These are phyloP conservation scores for Oryza glumipatula DNA, from an alignment of 176 grass and related monocot genomes.

Conservation along the genomic window DNA sequence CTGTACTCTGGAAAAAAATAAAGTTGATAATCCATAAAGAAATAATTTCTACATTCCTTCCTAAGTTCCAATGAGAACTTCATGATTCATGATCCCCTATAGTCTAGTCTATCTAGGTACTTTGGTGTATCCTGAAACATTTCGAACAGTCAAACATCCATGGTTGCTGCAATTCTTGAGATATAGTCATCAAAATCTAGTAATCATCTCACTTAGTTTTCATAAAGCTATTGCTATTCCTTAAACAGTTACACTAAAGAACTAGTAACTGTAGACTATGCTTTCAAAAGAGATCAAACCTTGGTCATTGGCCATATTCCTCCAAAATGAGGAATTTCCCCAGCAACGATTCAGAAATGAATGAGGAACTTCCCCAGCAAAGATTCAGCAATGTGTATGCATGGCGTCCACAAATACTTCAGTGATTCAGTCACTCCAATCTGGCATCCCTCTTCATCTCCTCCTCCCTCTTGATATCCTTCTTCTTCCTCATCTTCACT, in stretches of 20 bases:
- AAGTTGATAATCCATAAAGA: too few relatives aligned
- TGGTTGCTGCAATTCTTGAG: background rate
- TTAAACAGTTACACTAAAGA: too few relatives aligned
- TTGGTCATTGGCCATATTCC: background rate
- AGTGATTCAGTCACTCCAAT: too few relatives aligned
- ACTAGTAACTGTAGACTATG: background rate
- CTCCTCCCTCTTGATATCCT: slow-evolving; percentile 46
- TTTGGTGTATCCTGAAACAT: background rate
- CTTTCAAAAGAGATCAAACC: slow-evolving; percentile 24
- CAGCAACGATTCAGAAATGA: too few relatives aligned
- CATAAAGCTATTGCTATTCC: too few relatives aligned
- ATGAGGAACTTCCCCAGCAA: too few relatives aligned
- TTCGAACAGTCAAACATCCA: background rate
- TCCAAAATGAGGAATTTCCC: background rate
- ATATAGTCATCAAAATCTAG: background rate
- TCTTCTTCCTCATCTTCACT: slow-evolving; percentile 72
- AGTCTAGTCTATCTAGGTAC: background rate
- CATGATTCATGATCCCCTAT: background rate
- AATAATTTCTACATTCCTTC: too few relatives aligned
- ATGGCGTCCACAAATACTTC: too few relatives aligned
- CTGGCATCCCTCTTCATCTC: too few relatives aligned
- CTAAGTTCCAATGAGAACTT: background rate
- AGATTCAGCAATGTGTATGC: too few relatives aligned
- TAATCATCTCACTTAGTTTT: background rate
- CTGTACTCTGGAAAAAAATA: background rate